These are phyloP conservation scores for Zymoseptoria pseudotritici DNA, from an alignment of 2,329 filamentous ascomycete genomes.

Conservation along the genomic window DNA sequence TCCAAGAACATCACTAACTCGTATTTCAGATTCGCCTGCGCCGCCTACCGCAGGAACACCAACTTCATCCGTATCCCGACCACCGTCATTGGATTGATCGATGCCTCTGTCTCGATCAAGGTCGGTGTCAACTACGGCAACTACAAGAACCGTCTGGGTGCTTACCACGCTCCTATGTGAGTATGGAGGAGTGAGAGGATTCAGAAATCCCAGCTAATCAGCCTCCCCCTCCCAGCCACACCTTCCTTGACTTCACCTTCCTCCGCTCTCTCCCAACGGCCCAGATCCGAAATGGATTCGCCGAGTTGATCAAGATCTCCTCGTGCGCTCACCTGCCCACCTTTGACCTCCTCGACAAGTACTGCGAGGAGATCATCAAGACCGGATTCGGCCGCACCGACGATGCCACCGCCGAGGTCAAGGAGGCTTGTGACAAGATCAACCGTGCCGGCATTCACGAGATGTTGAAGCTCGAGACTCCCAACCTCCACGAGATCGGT, in stretches of 20 bases:
- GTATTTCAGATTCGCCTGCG: constrained; percentile 56
- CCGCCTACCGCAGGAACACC: constrained; percentile 63
- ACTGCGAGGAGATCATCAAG: constrained; percentile 60
- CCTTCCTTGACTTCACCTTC: constrained; percentile 67
- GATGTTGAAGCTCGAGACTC: constrained; percentile 67
- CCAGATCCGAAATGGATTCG: constrained; percentile 66
- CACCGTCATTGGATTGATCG: constrained; percentile 67
- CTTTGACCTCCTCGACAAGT: constrained; percentile 60
- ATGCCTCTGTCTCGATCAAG: constrained; percentile 69
- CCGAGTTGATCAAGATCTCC: constrained; percentile 69
- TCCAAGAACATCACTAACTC: constrained; percentile 16
- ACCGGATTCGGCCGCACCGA: constrained; percentile 58
- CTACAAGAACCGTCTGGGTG: constrained; percentile 67
- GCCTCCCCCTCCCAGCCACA: constrained; percentile 42
- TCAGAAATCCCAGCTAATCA: not conserved
- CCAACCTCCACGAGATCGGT: constrained; percentile 66
- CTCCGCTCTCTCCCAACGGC: constrained; percentile 59
- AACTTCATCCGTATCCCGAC: constrained; percentile 69
- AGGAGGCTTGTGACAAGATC: constrained; percentile 57
- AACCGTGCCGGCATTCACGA: constrained; percentile 63
- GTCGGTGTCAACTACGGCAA: constrained; percentile 71
- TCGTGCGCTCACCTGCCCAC: constrained; percentile 60
- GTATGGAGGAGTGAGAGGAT: not conserved
- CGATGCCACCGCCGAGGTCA: constrained; percentile 48
- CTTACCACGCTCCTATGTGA: constrained; percentile 57